Evolutionary conservation across 495 filamentous ascomycete genomes (phyloP).

Genomic region (Chaetomium fimeti): DNA sequence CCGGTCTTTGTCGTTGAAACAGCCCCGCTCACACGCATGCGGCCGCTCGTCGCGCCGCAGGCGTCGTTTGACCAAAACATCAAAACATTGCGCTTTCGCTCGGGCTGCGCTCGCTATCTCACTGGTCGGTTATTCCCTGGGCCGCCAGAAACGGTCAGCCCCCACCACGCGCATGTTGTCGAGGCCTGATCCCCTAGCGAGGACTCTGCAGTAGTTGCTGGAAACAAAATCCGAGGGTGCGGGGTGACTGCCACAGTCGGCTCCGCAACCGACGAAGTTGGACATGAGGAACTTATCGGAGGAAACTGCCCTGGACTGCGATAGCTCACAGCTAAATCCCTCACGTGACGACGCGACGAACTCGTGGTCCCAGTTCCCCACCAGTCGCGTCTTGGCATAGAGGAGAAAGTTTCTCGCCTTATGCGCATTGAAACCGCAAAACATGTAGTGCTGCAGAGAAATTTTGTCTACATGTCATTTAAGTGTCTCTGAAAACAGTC

Average conservation of each 20-base stretch:
- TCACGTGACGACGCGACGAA: constrained; percentile 28
- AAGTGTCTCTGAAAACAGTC: neutral
- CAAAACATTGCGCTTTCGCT: constrained; percentile 35
- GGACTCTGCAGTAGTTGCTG: neutral
- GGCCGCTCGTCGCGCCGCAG: constrained; percentile 13
- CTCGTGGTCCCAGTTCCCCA: constrained; percentile 8
- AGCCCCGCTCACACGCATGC: constrained; percentile 22
- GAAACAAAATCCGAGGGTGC: neutral
- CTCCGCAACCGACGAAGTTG: neutral
- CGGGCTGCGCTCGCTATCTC: constrained; percentile 23
- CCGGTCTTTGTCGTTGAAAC: constrained; percentile 12
- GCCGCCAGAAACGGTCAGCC: constrained; percentile 1
- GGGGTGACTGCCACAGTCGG: too few species aligned
- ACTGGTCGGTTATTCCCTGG: constrained; percentile 26
- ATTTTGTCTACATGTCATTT: neutral
- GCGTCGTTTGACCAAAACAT: constrained; percentile 30
- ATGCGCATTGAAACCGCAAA: neutral
- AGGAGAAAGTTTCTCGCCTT: neutral
- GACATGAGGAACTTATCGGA: neutral
- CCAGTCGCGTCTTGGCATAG: constrained; percentile 16
- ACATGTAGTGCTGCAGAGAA: neutral
- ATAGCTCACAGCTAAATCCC: neutral
- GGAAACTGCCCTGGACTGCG: neutral
- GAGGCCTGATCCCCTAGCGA: neutral
- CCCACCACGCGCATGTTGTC: neutral